A percentile compares a stretch with the other conserved stretches of the same genome.
These are phyloP conservation scores for Exophiala calicioides DNA, from an alignment of 2,329 filamentous ascomycete genomes.

Conservation along the genomic window DNA sequence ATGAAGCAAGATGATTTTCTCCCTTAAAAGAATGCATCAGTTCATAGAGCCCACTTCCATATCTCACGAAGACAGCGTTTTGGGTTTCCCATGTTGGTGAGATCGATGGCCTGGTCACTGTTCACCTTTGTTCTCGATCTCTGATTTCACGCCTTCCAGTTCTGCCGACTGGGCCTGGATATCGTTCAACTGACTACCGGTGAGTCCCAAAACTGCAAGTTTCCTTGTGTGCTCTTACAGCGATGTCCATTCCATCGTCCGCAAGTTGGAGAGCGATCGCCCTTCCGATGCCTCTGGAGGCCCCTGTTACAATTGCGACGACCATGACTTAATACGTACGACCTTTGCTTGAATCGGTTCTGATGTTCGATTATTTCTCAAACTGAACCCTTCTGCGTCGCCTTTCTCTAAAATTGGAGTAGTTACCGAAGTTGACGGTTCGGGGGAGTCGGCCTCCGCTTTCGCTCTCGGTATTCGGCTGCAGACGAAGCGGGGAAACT, in stretches of 20 bases:
- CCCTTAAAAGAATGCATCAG: not conserved
- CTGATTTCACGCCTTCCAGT: slow-evolving; percentile 1
- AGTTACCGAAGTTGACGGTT: too few species aligned
- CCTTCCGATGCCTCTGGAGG: not conserved
- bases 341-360: too few species aligned
- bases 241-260: slow-evolving; percentile 23
- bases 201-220: not conserved
- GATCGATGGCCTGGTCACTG: not conserved
- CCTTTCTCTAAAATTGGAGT: too few species aligned
- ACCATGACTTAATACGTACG: too few species aligned
- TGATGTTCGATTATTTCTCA: too few species aligned
- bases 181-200: slow-evolving; percentile 14
- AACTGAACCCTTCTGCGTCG: too few species aligned
- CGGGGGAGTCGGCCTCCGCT: too few species aligned
- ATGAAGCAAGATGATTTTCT: not conserved
- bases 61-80: too few species aligned
- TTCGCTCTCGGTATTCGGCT: too few species aligned
- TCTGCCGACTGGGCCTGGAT: slow-evolving; percentile 2
- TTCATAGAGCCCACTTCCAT: too few species aligned
- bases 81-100: too few species aligned
- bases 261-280: slow-evolving; percentile 44
- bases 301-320: not conserved
- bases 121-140: slow-evolving; percentile 8
- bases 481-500: too few species aligned
- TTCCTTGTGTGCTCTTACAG: not conserved